Evolutionary conservation across 345 rosid genomes (phyloP).

Genomic region (Brassica nigra): DNA sequence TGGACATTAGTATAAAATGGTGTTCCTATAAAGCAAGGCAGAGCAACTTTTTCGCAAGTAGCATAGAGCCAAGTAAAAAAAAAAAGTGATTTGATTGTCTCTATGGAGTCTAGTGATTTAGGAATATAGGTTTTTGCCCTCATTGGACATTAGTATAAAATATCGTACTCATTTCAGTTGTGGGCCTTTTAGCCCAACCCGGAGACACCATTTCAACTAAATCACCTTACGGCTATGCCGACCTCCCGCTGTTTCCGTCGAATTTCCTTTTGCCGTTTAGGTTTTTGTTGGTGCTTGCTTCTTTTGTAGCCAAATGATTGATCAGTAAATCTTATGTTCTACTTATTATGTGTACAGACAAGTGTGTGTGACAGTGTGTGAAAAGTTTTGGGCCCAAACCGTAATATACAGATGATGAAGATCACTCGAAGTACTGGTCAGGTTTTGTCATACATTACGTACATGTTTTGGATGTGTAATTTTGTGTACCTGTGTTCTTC

Average conservation of each 20-base stretch:
- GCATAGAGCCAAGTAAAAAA: not conserved
- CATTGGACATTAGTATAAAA: slow-evolving; percentile 10
- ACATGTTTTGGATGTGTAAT: slow-evolving; percentile 17
- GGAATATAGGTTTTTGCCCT: not conserved
- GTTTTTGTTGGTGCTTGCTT: too few relatives aligned
- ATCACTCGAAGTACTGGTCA: not conserved
- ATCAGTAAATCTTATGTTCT: not conserved
- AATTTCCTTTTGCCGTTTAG: too few relatives aligned
- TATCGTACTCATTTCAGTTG: not conserved
- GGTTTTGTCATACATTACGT: slow-evolving; percentile 1
- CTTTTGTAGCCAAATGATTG: not conserved
- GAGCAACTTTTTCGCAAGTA: not conserved
- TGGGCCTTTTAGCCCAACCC: slow-evolving; percentile 17
- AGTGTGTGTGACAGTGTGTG: not conserved
- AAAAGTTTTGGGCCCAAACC: not conserved
- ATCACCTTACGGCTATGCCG: not conserved
- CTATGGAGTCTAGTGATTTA: slow-evolving; percentile 2
- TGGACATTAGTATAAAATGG: not conserved
- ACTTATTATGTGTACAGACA: not conserved
- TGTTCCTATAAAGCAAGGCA: slow-evolving; percentile 3
- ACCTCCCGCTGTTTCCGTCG: too few relatives aligned
- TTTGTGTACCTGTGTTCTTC: slow-evolving; percentile 14
- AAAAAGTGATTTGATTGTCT: not conserved
- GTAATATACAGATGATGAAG: slow-evolving; percentile 22
- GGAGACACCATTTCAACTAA: not conserved